Evolutionary conservation across 257 asterid genomes (phyloP), one percentile per base, ranked within the genome.

Genomic region (Solanum pimpinellifolium): DNA sequence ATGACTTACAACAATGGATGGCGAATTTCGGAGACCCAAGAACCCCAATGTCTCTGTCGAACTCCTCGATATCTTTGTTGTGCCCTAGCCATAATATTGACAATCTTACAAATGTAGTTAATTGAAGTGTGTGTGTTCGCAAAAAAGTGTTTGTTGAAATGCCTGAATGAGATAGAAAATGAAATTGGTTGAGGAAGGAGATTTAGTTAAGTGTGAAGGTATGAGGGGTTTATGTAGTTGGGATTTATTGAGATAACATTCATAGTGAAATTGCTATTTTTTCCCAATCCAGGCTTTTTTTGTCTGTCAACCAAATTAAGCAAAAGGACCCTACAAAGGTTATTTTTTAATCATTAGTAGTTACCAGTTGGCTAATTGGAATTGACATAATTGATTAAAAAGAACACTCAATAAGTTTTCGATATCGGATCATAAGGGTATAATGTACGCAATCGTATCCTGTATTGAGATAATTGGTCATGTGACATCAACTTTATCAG

Each of bases 1-100:
- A 2, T 47, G 18, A 62, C 89, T 90, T 91, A 96, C 99, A 96
- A 77, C 39, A 95, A 82, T 12, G 99, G 99, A 89, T 96, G 99
- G 91, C 99, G 99, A 86, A 96, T 96, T 91, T 96, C 99, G 14
- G 99, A 96, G 35, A 96, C 99, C 99, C 99, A 96, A 7, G 99
- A 95, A 7, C 99, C 99, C 99, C 99, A 96, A 80, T 96, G 99
- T 86, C 98, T 93, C 85, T 96, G 99, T 84, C 99, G 95, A 16
- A 96, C 99, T 10, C 99, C 99, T 10, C 99, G 90, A 87, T 91
- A 96, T 21, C 97, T 92, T 66, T 96, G 98, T 70, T 93, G 95
- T 13, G 93, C 91, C 80, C 97, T 89, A 16, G 93, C 95, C 99
- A 96, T 74, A 21, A 21, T 74, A 11, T 73, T 73, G 84, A 70